Base-by-base conservation (phyloP, 2,329 filamentous ascomycete species). In the Thielaviopsis punctulata region DNA sequence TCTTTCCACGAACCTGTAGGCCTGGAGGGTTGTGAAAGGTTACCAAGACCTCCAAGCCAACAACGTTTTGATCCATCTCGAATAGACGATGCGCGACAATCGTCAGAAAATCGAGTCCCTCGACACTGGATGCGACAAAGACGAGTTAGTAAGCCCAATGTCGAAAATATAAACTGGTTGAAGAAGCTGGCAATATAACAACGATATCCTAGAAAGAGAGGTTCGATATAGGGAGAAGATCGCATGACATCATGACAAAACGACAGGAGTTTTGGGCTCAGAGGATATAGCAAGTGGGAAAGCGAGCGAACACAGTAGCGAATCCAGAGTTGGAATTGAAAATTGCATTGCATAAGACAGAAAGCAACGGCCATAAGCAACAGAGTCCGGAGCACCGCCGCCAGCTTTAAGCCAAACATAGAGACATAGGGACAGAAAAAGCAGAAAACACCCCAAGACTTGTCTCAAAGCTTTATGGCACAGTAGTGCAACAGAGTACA, bases 41-140 rank as follows among this genome's bases (percentile, higher is more conserved):
- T 60, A 92, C 80, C 55, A 79, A 69, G 67, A 92, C 86, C 55
- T 82, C 79, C 64, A 86, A 75, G 56, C 86, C 86, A 61, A 86
- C 79, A 63, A 90, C 87, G 61, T 79, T 73, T 55, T 73, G 53
- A 62, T 55, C 52, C 55, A 54, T 53, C 47, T 52, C 33, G 51
- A 43, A 24, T 49, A 36, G 25, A 27, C 45, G 10, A 23, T 23
- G 23, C 27, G 25, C 24, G 18, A 43, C 33, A 45, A 33, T 25
- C 23, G 15, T 22, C 41, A 8, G 36, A 22, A 43, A 10, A 23
- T 23, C 13, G 36, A 30, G 36, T 43, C 36, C 39, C 36, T 22
- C 24, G 36, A 45, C 25, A 36, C 48, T 45, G 27, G 15, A 33
- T 3, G 15, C 10, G 27, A 33, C 4, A 12, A 33, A 33, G 27